phyloP scores from a whole-genome alignment of 352 stramenopile genomes.

The Phytophthora idaei region DNA sequence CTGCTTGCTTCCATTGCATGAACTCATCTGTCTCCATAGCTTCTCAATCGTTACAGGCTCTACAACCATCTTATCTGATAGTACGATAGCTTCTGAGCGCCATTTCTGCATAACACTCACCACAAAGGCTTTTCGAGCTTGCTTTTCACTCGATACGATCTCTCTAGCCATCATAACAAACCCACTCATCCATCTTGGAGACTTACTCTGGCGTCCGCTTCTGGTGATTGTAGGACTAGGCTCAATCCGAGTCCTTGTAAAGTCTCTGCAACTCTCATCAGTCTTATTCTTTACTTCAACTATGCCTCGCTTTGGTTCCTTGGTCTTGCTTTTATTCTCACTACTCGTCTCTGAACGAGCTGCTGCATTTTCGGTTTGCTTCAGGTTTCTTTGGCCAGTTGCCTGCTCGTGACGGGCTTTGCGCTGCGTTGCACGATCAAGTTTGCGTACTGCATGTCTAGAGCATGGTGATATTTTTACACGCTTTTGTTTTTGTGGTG shows the following conservation, averaged over 20 bases:
- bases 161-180: neutral
- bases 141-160: neutral
- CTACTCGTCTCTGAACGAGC: slow-evolving; percentile 1
- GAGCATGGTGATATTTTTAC: neutral
- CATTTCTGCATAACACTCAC: neutral
- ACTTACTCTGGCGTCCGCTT: neutral
- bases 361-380: neutral
- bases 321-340: neutral
- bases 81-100: neutral
- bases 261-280: neutral
- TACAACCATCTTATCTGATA: neutral
- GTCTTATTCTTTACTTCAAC: too few species aligned
- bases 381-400: neutral
- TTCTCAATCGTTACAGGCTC: neutral
- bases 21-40: neutral
- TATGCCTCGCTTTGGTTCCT: too few species aligned
- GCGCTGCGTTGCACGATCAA: neutral
- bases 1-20: neutral
- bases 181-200: neutral
- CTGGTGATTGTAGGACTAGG: neutral
- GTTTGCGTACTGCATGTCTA: neutral
- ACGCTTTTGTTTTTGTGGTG: too few species aligned
- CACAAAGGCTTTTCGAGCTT: neutral
- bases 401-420: neutral
- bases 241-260: neutral